phyloP scores from a whole-genome alignment of 768 basidiomycete genomes.

The Mycena epipterygia region DNA sequence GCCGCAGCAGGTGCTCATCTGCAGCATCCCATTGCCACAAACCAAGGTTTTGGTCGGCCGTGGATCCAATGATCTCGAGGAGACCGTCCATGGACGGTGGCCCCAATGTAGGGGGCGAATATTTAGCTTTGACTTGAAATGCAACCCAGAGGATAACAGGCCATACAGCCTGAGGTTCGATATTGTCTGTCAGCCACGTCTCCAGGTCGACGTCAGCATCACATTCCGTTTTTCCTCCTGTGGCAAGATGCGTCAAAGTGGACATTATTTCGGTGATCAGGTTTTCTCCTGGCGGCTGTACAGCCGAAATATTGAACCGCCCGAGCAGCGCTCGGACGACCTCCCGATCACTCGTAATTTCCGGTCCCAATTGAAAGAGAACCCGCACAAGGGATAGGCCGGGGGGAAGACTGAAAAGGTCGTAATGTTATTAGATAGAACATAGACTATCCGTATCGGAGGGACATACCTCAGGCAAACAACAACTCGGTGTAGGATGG shows the following conservation, averaged over 20 bases:
- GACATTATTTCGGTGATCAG: constrained; percentile 82
- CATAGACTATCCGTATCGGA: constrained; percentile 26
- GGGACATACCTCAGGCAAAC: constrained; percentile 77
- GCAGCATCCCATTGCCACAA: constrained; percentile 31
- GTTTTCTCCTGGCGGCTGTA: constrained; percentile 76
- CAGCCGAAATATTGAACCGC: constrained; percentile 82
- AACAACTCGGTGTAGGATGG: constrained; percentile 81
- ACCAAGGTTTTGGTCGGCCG: background rate
- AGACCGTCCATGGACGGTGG: background rate
- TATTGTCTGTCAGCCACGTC: too few relatives aligned
- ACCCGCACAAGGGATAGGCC: constrained; percentile 81
- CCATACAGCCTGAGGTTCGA: constrained; percentile 9
- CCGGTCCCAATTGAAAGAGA: constrained; percentile 83
- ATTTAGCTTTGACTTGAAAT: constrained; percentile 21
- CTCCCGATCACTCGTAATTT: constrained; percentile 82
- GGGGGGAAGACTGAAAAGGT: constrained; percentile 66
- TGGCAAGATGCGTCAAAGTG: constrained; percentile 74
- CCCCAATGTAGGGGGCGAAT: background rate
- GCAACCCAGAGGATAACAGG: constrained; percentile 28
- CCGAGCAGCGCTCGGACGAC: constrained; percentile 76
- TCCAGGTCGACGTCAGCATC: constrained; percentile 62
- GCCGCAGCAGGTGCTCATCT: constrained; percentile 25
- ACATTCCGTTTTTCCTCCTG: constrained; percentile 79
- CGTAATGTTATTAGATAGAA: constrained; percentile 36
- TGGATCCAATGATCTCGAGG: constrained; percentile 13